These are phyloP conservation scores for Amaranthus tricolor DNA, from an alignment of 179 eudicot species.

Conservation along the genomic window DNA sequence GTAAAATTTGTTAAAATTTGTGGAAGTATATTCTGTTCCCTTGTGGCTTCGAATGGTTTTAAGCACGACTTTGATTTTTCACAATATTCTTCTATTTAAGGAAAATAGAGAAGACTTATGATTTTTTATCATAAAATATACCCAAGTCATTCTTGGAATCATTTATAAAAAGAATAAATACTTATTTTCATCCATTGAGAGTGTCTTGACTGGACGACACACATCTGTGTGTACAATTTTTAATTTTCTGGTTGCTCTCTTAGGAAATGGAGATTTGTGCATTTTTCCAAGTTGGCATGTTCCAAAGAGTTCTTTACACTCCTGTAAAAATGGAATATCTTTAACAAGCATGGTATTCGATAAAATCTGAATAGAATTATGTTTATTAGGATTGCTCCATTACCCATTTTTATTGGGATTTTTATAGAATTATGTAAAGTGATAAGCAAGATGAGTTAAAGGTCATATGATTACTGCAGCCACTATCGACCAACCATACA, in stretches of 20 bases:
- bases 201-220: constrained; percentile 18
- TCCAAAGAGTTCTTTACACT: constrained; percentile 1
- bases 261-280: too few relatives aligned
- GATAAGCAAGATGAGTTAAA: not conserved
- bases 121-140: constrained; percentile 11
- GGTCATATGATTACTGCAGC: constrained; percentile 16
- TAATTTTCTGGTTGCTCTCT: too few relatives aligned
- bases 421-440: not conserved
- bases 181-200: not conserved
- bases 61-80: not conserved
- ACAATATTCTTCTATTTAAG: constrained; percentile 8
- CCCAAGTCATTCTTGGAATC: too few relatives aligned
- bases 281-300: constrained; percentile 8
- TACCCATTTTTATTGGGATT: constrained; percentile 1
- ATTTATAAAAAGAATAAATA: constrained; percentile 15
- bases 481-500: not conserved
- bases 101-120: constrained; percentile 5
- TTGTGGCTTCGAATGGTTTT: too few relatives aligned
- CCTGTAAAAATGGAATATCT: constrained; percentile 1
- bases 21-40: too few relatives aligned
- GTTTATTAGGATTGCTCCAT: constrained; percentile 7
- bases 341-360: not conserved
- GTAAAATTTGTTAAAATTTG: too few relatives aligned
- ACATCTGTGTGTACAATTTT: too few relatives aligned
- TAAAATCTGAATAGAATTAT: not conserved